Conservation (phyloP, 768 basidiomycete genomes). For the Infundibulicybe gibba region DNA sequence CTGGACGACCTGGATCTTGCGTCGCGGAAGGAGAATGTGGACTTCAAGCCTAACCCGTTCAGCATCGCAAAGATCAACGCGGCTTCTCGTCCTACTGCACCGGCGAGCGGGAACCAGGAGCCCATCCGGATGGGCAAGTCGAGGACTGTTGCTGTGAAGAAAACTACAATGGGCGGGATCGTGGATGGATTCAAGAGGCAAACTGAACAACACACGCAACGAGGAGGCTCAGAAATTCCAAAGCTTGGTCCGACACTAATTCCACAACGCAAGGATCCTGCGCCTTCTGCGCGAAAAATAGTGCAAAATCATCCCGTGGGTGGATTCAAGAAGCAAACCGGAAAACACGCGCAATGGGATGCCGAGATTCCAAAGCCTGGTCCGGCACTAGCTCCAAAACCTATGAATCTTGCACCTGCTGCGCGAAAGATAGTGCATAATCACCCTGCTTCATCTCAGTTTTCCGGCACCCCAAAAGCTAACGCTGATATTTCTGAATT, state of each 20-base stretch:
- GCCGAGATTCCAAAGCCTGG: constrained; percentile 1
- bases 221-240: neutral
- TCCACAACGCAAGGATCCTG: neutral
- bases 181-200: constrained; percentile 46
- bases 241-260: neutral
- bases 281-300: neutral
- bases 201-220: constrained; percentile 11
- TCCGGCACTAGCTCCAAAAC: neutral
- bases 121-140: neutral
- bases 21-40: constrained; percentile 53
- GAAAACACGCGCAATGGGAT: neutral
- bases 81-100: constrained; percentile 34
- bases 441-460: neutral
- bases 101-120: constrained; percentile 1
- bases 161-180: constrained; percentile 19
- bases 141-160: constrained; percentile 1
- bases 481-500: too few relatives aligned
- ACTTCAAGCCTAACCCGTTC: constrained; percentile 77
- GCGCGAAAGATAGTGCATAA: neutral
- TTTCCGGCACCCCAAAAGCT: too few relatives aligned
- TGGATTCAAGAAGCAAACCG: constrained; percentile 40
- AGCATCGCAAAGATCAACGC: constrained; percentile 80
- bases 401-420: neutral
- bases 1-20: constrained; percentile 59
- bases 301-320: constrained; percentile 24